phyloP scores from a whole-genome alignment of 202 grass and related monocot species.

The Zoysia matrella region DNA sequence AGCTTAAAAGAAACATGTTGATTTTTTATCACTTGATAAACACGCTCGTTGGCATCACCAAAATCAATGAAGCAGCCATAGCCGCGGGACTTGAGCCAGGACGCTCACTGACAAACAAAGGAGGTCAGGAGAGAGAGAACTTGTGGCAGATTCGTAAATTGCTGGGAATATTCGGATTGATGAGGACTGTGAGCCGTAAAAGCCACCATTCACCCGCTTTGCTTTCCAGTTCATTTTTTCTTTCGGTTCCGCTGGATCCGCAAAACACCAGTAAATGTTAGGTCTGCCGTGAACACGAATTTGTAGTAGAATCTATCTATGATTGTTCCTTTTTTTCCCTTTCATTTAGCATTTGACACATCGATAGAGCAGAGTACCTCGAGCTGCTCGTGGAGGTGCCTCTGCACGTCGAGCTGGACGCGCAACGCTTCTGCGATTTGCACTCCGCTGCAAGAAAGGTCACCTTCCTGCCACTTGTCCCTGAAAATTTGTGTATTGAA shows the following conservation, averaged over 20 bases:
- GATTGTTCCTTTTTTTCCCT: not conserved
- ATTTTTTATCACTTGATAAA: too few species aligned
- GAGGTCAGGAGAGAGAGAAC: too few species aligned
- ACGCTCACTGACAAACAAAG: too few species aligned
- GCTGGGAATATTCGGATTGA: too few species aligned
- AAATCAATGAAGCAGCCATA: too few species aligned
- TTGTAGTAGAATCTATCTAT: not conserved
- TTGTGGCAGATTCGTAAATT: too few species aligned
- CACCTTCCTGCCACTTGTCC: not conserved
- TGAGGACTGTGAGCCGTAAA: too few species aligned
- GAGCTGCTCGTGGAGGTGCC: constrained; percentile 85
- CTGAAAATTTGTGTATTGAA: not conserved
- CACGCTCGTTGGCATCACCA: too few species aligned
- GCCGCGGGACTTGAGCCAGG: too few species aligned
- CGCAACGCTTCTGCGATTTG: constrained; percentile 81
- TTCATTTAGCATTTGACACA: constrained; percentile 2
- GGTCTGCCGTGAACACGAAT: not conserved
- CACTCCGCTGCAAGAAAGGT: constrained; percentile 58
- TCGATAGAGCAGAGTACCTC: constrained; percentile 56
- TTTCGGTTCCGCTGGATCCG: constrained; percentile 48
- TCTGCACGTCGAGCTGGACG: constrained; percentile 42
- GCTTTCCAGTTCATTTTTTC: too few species aligned
- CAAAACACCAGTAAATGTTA: not conserved
- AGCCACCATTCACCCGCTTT: too few species aligned
- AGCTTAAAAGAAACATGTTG: too few species aligned